phyloP scores from a whole-genome alignment of 768 basidiomycete genomes.

The Tremella yokohamensis region DNA sequence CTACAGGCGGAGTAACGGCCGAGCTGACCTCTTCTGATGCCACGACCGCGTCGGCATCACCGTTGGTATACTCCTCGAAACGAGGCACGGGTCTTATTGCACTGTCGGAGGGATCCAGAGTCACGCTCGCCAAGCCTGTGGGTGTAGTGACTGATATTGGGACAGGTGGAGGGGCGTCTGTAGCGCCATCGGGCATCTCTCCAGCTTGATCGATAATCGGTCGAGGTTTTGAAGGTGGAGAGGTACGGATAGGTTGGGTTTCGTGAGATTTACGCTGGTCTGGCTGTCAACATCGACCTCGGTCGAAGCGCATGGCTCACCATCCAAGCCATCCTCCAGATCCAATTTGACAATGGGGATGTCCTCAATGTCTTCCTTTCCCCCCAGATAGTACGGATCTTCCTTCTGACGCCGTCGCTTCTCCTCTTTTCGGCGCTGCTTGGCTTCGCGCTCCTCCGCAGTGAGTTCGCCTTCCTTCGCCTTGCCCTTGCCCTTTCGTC shows the following conservation, averaged over 20 bases:
- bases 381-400: constrained; percentile 81
- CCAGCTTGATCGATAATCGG: constrained; percentile 63
- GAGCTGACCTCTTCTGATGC: constrained; percentile 12
- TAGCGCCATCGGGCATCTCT: constrained; percentile 70
- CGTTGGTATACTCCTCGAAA: constrained; percentile 39
- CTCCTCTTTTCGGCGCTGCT: constrained; percentile 62
- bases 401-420: constrained; percentile 71
- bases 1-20: constrained; percentile 24
- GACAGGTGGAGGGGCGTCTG: constrained; percentile 1
- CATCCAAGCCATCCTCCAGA: not conserved
- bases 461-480: constrained; percentile 53
- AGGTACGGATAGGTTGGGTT: not conserved
- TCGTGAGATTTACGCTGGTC: not conserved
- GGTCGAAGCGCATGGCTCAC: too few species aligned
- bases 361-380: constrained; percentile 60
- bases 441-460: not conserved
- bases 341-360: constrained; percentile 88
- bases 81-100: not conserved
- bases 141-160: too few species aligned
- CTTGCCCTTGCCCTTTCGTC: constrained; percentile 58
- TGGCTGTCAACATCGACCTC: constrained; percentile 3
- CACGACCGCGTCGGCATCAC: constrained; percentile 20
- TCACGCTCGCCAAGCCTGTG: too few species aligned
- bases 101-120: too few species aligned
- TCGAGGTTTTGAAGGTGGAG: constrained; percentile 7